phyloP scores from a whole-genome alignment of 148 eudicot species.

The Rhododendron kiyosumense region DNA sequence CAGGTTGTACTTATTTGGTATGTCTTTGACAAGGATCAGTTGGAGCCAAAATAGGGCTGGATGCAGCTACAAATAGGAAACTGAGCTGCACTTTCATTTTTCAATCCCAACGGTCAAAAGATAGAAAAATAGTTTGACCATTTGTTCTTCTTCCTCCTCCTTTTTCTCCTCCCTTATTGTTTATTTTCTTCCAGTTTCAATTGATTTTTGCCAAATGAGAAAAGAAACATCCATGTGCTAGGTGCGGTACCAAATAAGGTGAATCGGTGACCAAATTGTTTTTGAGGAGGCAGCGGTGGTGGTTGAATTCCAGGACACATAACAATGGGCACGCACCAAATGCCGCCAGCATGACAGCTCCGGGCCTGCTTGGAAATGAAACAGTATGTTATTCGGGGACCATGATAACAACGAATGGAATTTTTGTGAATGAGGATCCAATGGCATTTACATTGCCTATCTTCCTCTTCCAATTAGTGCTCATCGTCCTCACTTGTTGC shows the following conservation, averaged over 20 bases:
- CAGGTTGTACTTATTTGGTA: no score
- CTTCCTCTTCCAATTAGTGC: slow-evolving; percentile 13
- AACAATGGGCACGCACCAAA: background rate
- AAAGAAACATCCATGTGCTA: background rate
- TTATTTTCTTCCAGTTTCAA: background rate
- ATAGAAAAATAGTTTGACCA: background rate
- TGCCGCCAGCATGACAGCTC: slow-evolving; percentile 11
- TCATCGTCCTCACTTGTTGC: slow-evolving; percentile 17
- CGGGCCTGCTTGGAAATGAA: slow-evolving; percentile 9
- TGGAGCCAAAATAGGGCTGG: no score
- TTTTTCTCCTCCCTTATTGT: background rate
- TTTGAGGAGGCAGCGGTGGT: background rate
- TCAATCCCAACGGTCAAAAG: background rate
- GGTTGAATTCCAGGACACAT: background rate
- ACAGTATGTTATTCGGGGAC: slow-evolving; percentile 13
- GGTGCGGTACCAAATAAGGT: background rate
- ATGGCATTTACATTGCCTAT: slow-evolving; percentile 18
- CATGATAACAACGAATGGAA: slow-evolving; percentile 22
- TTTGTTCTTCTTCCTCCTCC: background rate
- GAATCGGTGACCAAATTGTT: background rate
- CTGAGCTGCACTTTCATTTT: background rate
- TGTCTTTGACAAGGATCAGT: no score
- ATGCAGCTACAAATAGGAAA: background rate
- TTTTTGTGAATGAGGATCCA: slow-evolving; percentile 23
- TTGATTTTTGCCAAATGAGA: background rate